phyloP scores from a whole-genome alignment of 768 basidiomycete genomes.

The Auriscalpium orientale region DNA sequence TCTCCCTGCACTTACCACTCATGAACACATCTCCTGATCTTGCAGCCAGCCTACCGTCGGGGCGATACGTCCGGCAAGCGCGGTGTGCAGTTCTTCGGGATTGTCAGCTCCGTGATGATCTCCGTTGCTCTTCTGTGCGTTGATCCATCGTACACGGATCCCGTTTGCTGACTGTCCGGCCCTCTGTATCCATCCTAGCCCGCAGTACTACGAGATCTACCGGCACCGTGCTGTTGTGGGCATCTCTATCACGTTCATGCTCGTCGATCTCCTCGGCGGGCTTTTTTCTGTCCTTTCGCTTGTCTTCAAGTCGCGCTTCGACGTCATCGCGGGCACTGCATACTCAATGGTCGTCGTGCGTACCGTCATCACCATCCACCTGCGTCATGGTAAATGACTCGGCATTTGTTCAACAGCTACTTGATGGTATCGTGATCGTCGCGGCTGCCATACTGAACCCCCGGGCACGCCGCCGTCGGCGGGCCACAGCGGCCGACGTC shows the following conservation, averaged over 20 bases:
- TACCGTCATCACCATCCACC: conserved; percentile 1
- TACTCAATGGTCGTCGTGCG: conserved; percentile 59
- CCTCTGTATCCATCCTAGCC: conserved; percentile 23
- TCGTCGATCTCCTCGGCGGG: conserved; percentile 61
- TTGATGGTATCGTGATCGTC: conserved; percentile 56
- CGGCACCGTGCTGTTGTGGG: conserved; percentile 55
- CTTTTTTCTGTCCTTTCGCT: conserved; percentile 65
- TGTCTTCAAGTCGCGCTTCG: conserved; percentile 56
- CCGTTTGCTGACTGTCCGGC: not conserved
- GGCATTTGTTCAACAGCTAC: conserved; percentile 30
- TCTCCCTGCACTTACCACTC: not conserved
- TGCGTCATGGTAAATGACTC: not conserved
- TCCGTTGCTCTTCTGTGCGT: conserved; percentile 38
- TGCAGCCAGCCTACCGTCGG: conserved; percentile 29
- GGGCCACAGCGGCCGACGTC: not conserved
- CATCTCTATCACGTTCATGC: conserved; percentile 63
- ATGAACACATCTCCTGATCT: not conserved
- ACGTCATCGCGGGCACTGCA: conserved; percentile 52
- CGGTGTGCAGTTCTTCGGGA: conserved; percentile 48
- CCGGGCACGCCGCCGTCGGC: conserved; percentile 26
- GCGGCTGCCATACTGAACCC: conserved; percentile 64
- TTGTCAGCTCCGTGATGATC: conserved; percentile 51
- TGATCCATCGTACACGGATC: not conserved
- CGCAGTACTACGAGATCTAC: conserved; percentile 76
- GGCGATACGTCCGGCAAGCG: conserved; percentile 27